Conservation (phyloP, 2,329 filamentous ascomycete genomes). For the Alternaria sp. region DNA sequence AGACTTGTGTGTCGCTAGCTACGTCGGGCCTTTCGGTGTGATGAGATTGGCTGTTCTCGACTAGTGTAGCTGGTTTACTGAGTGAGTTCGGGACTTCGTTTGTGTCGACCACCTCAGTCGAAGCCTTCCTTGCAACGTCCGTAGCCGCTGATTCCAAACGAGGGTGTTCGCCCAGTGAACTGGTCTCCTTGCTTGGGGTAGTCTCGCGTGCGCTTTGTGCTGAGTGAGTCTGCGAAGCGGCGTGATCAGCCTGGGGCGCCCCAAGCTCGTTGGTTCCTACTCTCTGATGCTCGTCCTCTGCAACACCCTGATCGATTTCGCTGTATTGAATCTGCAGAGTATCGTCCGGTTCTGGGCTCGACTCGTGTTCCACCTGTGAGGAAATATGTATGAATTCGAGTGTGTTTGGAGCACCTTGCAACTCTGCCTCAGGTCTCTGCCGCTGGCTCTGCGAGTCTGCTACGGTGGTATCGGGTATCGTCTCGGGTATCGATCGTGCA, state of each 20-base stretch:
- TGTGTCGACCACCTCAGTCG: neutral
- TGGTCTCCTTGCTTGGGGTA: neutral
- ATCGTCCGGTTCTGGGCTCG: neutral
- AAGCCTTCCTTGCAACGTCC: neutral
- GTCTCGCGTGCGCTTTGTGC: neutral
- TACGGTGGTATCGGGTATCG: slow-evolving; percentile 25
- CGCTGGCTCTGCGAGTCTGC: slow-evolving; percentile 24
- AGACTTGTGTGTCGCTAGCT: neutral
- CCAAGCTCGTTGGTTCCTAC: neutral
- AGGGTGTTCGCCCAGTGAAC: neutral
- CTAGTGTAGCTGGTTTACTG: neutral
- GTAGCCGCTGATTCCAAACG: neutral
- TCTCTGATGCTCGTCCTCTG: neutral
- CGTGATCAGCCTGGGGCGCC: neutral
- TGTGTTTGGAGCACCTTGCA: slow-evolving; percentile 5
- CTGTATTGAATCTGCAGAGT: neutral
- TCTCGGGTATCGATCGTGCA: slow-evolving; percentile 36
- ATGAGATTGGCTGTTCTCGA: neutral
- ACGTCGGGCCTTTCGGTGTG: neutral
- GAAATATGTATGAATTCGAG: slow-evolving; percentile 4
- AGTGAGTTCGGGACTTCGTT: neutral
- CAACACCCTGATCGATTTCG: neutral
- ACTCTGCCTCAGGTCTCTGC: slow-evolving; percentile 4
- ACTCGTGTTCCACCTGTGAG: slow-evolving; percentile 1
- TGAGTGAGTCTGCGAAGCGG: neutral